Evolutionary conservation across 805 yeast genomes (phyloP).

Genomic region (Candida rishiriensis): DNA sequence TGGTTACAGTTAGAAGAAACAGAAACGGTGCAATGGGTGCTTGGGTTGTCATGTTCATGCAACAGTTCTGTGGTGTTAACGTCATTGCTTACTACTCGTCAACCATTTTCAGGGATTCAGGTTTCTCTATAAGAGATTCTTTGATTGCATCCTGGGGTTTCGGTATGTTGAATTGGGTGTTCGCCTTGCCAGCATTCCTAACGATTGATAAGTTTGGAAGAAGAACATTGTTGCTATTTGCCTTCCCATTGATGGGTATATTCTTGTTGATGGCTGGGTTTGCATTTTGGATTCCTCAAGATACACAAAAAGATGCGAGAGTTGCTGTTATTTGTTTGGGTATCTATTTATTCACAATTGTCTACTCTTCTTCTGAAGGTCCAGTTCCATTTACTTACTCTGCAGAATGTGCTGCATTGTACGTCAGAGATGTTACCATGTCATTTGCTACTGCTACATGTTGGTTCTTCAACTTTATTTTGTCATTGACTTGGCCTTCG

Average conservation of each 20-base stretch:
- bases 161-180: slow-evolving; percentile 74
- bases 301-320: slow-evolving; percentile 39
- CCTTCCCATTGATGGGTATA: slow-evolving; percentile 62
- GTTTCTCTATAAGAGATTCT: slow-evolving; percentile 57
- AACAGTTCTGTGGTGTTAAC: slow-evolving; percentile 87
- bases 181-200: slow-evolving; percentile 79
- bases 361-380: slow-evolving; percentile 83
- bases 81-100: slow-evolving; percentile 85
- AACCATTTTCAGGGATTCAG: slow-evolving; percentile 65
- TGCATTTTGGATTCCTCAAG: slow-evolving; percentile 62
- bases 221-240: slow-evolving; percentile 49
- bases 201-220: slow-evolving; percentile 79
- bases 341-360: slow-evolving; percentile 65
- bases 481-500: slow-evolving; percentile 78
- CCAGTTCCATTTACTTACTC: slow-evolving; percentile 88
- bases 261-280: slow-evolving; percentile 62
- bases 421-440: slow-evolving; percentile 77
- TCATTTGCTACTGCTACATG: slow-evolving; percentile 71
- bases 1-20: slow-evolving; percentile 72
- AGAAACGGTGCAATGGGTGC: slow-evolving; percentile 80
- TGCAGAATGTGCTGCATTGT: slow-evolving; percentile 79
- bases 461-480: slow-evolving; percentile 68
- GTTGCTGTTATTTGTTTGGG: slow-evolving; percentile 68
- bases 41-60: slow-evolving; percentile 82
- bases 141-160: slow-evolving; percentile 82